Evolutionary conservation across 345 rosid genomes (phyloP).

Genomic region (Populus ilicifolia): DNA sequence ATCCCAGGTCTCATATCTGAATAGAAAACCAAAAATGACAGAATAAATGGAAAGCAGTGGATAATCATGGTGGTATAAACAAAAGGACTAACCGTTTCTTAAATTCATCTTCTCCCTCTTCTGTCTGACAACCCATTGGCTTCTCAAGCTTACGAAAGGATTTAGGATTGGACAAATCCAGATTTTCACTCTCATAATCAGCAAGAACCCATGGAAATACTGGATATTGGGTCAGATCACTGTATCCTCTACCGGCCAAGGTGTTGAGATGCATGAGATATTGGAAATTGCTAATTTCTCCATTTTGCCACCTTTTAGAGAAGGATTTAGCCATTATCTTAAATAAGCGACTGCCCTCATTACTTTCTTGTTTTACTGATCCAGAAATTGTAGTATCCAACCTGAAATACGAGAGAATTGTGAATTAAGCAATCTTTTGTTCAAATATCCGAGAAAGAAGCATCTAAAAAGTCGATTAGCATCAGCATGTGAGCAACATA

Average conservation of each 20-base stretch:
- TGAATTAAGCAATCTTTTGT: slow-evolving; percentile 15
- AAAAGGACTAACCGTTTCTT: slow-evolving; percentile 66
- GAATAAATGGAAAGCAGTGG: not conserved
- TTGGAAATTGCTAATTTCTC: slow-evolving; percentile 98
- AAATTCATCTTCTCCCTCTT: slow-evolving; percentile 95
- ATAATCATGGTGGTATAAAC: not conserved
- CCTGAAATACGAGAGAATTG: slow-evolving; percentile 45
- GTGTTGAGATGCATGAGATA: slow-evolving; percentile 99
- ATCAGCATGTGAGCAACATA: not conserved
- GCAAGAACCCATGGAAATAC: slow-evolving; percentile 99
- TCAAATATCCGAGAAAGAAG: slow-evolving; percentile 16
- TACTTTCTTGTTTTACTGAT: slow-evolving; percentile 81
- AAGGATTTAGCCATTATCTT: slow-evolving; percentile 91
- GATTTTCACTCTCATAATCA: slow-evolving; percentile 85
- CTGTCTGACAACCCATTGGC: slow-evolving; percentile 99
- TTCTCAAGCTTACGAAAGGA: slow-evolving; percentile 90
- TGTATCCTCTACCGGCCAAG: slow-evolving; percentile 97
- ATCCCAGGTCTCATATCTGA: slow-evolving; percentile 98
- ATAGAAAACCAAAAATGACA: slow-evolving; percentile 13
- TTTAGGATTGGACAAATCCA: slow-evolving; percentile 77
- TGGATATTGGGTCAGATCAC: slow-evolving; percentile 99
- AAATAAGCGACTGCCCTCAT: slow-evolving; percentile 90
- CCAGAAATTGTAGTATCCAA: slow-evolving; percentile 97
- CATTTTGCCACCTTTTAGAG: slow-evolving; percentile 99
- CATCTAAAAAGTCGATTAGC: not conserved